Evolutionary conservation across 768 basidiomycete species (phyloP).

Genomic region (Artomyces pyxidatus): DNA sequence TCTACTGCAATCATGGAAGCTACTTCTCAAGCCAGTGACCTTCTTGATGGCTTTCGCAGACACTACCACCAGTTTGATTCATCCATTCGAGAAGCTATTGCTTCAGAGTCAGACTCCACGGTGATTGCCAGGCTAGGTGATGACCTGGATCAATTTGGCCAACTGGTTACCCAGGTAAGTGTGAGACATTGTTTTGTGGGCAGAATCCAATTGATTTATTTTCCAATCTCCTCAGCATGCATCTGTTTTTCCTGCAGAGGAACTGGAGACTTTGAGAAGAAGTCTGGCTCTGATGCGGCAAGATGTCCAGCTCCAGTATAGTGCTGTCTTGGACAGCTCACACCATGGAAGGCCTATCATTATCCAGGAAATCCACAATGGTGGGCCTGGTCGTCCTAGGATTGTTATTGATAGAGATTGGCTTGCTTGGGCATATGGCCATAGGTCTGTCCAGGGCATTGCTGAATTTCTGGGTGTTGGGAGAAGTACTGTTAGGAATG

Average conservation of each 20-base stretch:
- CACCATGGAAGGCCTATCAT: constrained; percentile 3
- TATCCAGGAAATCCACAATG: neutral
- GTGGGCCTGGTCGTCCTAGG: constrained; percentile 6
- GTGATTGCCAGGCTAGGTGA: constrained; percentile 15
- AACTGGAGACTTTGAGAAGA: neutral
- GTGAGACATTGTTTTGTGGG: no score
- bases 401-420: constrained; percentile 15
- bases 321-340: neutral
- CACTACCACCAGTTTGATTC: constrained; percentile 8
- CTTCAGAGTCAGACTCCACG: constrained; percentile 5
- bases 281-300: neutral
- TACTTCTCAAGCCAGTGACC: no score
- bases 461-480: constrained; percentile 14
- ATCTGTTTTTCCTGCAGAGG: neutral
- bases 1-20: no score
- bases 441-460: constrained; percentile 11
- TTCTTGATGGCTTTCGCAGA: constrained; percentile 7
- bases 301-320: constrained; percentile 1
- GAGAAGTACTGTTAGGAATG: constrained; percentile 7
- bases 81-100: constrained; percentile 1
- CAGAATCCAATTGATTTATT: no score
- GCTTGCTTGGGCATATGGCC: constrained; percentile 15
- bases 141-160: constrained; percentile 11
- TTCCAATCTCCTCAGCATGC: neutral
- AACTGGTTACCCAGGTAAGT: constrained; percentile 10